Conservation (phyloP, 2,329 filamentous ascomycete species). For the Curvularia hawaiiensis region DNA sequence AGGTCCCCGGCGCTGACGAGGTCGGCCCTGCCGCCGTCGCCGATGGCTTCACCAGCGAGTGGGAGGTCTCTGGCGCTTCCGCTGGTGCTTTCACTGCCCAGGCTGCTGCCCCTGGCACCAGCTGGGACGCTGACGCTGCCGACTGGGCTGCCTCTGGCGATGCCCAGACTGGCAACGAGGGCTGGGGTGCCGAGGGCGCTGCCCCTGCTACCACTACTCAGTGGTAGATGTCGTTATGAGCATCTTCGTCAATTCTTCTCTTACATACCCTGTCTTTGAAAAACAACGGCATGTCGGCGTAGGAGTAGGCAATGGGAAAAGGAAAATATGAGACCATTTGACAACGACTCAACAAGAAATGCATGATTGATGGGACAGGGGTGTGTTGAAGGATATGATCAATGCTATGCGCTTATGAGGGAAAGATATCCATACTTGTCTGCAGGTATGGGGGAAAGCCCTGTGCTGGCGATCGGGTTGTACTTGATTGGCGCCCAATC, state of each 20-base stretch:
- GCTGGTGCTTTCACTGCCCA: conserved; percentile 65
- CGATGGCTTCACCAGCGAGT: conserved; percentile 79
- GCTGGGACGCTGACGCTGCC: conserved; percentile 67
- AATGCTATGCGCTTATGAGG: conserved; percentile 85
- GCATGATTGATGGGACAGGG: conserved; percentile 17
- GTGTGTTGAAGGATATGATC: conserved; percentile 38
- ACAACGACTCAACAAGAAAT: conserved; percentile 16
- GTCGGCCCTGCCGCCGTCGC: conserved; percentile 79
- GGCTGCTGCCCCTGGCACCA: conserved; percentile 65
- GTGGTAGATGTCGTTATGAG: conserved; percentile 51
- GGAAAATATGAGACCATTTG: conserved; percentile 32
- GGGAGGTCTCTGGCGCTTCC: conserved; percentile 74
- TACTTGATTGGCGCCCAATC: conserved; percentile 82
- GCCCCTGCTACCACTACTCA: conserved; percentile 41
- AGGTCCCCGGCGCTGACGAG: conserved; percentile 84
- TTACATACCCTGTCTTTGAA: conserved; percentile 45
- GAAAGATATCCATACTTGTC: conserved; percentile 85
- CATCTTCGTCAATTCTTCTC: conserved; percentile 21
- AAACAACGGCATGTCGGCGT: conserved; percentile 33
- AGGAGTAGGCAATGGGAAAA: conserved; percentile 35
- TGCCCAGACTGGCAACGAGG: conserved; percentile 55
- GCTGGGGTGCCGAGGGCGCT: conserved; percentile 55
- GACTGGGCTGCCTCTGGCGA: conserved; percentile 70
- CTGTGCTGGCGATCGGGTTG: conserved; percentile 82
- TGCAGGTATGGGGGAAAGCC: conserved; percentile 83